Conservation (phyloP, 257 asterid species). For the Gentiana dahurica region DNA sequence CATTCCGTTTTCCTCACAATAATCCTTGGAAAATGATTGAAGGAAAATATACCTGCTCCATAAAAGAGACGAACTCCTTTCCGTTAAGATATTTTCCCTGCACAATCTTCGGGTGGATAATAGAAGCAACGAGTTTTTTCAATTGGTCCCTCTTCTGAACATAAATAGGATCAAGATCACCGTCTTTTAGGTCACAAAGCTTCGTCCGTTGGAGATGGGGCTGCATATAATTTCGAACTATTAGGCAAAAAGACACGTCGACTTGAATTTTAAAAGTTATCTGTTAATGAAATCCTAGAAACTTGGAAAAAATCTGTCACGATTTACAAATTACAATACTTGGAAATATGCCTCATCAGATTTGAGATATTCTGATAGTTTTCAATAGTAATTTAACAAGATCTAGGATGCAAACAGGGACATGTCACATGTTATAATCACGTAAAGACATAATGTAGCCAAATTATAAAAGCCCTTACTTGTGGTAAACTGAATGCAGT, state of each 20-base stretch:
- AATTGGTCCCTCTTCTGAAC: conserved; percentile 71
- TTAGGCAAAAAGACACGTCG: too few species aligned
- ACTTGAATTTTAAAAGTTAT: too few species aligned
- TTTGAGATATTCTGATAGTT: too few species aligned
- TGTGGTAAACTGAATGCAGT: conserved; percentile 98
- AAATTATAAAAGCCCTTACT: conserved; percentile 26
- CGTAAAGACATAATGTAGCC: background rate
- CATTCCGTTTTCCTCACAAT: background rate
- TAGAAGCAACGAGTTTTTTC: conserved; percentile 68
- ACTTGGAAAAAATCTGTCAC: too few species aligned
- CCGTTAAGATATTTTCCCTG: conserved; percentile 93
- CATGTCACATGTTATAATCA: background rate
- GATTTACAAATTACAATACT: too few species aligned
- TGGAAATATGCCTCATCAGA: too few species aligned
- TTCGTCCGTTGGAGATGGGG: conserved; percentile 94
- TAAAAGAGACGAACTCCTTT: conserved; percentile 75
- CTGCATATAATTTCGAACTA: conserved; percentile 36
- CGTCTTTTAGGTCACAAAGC: conserved; percentile 91
- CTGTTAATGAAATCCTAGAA: too few species aligned
- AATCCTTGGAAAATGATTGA: too few species aligned
- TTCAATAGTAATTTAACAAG: too few species aligned
- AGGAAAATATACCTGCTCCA: conserved; percentile 57
- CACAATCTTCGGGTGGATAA: conserved; percentile 88
- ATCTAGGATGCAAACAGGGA: too few species aligned
- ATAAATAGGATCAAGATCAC: conserved; percentile 71